Conservation (phyloP, 225 moss, liverwort and hornwort genomes). For the Sphagnum tenellum region DNA sequence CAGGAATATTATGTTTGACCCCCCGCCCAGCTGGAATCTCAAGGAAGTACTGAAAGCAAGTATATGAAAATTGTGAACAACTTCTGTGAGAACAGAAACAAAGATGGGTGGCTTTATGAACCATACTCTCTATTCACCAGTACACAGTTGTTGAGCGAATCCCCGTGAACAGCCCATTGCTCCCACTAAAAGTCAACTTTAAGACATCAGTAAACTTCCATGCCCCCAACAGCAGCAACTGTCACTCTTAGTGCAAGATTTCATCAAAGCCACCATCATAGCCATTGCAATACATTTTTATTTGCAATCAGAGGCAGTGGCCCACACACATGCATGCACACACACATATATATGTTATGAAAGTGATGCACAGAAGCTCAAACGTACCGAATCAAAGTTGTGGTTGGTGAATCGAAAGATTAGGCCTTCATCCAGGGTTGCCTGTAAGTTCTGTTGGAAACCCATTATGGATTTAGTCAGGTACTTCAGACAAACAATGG, state of each 20-base stretch:
- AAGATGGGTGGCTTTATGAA: neutral
- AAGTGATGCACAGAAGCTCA: neutral
- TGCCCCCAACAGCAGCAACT: too few species aligned
- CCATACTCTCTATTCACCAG: conserved; percentile 7
- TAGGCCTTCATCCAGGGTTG: conserved; percentile 1
- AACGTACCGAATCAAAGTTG: conserved; percentile 7
- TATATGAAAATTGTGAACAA: too few species aligned
- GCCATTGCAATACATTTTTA: too few species aligned
- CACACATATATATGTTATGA: neutral
- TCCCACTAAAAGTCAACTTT: conserved; percentile 2
- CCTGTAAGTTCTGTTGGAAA: conserved; percentile 3
- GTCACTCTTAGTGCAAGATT: too few species aligned
- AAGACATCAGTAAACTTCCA: neutral
- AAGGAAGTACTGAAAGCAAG: too few species aligned
- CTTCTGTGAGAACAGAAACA: too few species aligned
- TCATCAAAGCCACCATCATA: too few species aligned
- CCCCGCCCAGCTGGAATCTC: too few species aligned
- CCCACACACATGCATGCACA: neutral
- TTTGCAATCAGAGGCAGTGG: too few species aligned
- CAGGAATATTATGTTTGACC: too few species aligned
- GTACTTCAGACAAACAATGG: too few species aligned
- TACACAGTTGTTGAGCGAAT: conserved; percentile 1
- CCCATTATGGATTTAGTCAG: too few species aligned
- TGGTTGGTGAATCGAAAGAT: conserved; percentile 7
- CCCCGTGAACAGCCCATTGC: conserved; percentile 10